phyloP scores from a whole-genome alignment of 1,139 yeast species.

The Zygosaccharomyces sapae region DNA sequence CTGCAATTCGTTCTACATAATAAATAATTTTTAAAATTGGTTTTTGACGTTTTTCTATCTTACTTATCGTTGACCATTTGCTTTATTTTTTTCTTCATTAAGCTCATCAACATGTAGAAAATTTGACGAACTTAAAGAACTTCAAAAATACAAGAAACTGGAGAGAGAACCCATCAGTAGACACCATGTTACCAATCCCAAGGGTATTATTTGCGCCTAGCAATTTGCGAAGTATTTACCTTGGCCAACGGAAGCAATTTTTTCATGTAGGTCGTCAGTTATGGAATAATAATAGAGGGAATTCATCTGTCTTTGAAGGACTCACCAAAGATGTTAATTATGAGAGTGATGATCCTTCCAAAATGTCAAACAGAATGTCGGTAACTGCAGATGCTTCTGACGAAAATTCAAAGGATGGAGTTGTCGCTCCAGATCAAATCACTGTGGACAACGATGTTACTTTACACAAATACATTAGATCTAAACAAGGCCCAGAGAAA shows the following conservation, averaged over 20 bases:
- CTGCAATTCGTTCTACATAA: neutral
- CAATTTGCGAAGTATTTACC: neutral
- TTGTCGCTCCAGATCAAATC: conserved; percentile 18
- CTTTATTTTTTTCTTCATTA: neutral
- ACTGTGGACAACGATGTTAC: conserved; percentile 40
- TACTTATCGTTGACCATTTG: neutral
- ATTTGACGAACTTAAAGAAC: neutral
- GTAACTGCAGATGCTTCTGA: conserved; percentile 21
- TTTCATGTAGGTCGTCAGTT: conserved; percentile 10
- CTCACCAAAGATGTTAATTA: conserved; percentile 15
- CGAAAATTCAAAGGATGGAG: conserved; percentile 13
- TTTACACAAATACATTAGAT: conserved; percentile 43
- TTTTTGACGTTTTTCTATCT: neutral
- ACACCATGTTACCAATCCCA: conserved; percentile 8
- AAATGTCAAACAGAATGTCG: conserved; percentile 25
- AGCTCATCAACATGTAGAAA: neutral
- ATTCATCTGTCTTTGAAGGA: conserved; percentile 16
- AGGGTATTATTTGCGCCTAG: conserved; percentile 1
- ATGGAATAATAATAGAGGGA: conserved; percentile 8
- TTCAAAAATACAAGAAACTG: neutral
- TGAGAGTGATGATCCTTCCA: conserved; percentile 12
- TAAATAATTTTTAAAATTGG: no score
- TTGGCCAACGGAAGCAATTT: conserved; percentile 4
- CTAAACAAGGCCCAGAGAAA: conserved; percentile 36
- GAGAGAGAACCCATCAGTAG: neutral